Evolutionary conservation across 805 yeast species (phyloP), one percentile per base, ranked within the genome.

Genomic region (Yarrowia porcina): DNA sequence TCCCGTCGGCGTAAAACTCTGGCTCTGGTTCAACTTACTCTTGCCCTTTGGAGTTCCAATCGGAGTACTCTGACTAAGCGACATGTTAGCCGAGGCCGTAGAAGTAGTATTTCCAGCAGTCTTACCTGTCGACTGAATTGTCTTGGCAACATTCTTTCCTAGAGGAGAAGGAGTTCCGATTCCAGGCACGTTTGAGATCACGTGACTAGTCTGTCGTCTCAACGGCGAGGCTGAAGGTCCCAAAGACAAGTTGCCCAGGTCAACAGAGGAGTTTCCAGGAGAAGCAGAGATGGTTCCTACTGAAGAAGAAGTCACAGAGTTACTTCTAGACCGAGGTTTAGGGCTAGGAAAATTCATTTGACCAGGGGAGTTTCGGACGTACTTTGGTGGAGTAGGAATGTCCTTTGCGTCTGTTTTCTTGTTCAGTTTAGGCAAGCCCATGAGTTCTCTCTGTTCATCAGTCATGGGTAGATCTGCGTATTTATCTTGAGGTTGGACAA

Each of bases 381-480:
- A 65, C 36, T 63, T 41, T n/a, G 72, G 72, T 25, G 72, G 69
- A 10, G 68, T 66, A 38, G 70, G 69, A 13, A 39, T 13, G 38
- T 28, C 13, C 7, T 54, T 54, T 13, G 18, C 3, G 13, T 36
- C 17, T 42, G 61, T 17, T 66, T 59, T 28, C 7, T 62, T 64
- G 7, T 70, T 65, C 7, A 70, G 63, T 2, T 65, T 71, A 5
- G 73, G 72, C 44, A 70, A 61, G 2, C 75, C 65, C 66, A 72
- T 42, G 63, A 68, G 65, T 66, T 71, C 63, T 66, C 70, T 62
- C 66, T 69, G 73, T 17, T 62, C 65, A 54, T 66, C 64, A 25
- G 71, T 67, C 21, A 70, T 20, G 2, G 72, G 70, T 36, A 56
- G 64, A 61, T 71, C 73, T 15, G 71, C 64, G 63, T 66, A 68